phyloP scores from a whole-genome alignment of 2,329 filamentous ascomycete genomes.

The Monosporascus sp. region DNA sequence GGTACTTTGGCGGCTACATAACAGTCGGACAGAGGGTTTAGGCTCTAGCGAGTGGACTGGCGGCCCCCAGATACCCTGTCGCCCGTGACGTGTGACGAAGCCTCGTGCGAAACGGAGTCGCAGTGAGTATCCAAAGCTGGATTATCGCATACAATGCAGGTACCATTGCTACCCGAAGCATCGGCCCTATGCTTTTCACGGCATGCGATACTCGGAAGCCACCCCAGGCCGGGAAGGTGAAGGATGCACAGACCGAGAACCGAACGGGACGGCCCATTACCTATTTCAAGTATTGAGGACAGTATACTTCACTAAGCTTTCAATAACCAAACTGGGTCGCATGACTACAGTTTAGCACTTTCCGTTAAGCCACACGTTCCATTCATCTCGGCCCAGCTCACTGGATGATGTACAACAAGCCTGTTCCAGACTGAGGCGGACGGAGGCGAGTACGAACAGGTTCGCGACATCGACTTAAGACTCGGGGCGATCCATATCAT shows the following conservation, averaged over 20 bases:
- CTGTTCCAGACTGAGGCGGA: neutral
- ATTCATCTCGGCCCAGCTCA: neutral
- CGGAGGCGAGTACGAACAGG: neutral
- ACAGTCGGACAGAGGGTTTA: neutral
- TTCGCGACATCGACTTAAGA: neutral
- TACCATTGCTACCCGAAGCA: neutral
- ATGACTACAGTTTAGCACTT: neutral
- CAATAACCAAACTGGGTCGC: neutral
- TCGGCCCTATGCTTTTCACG: neutral
- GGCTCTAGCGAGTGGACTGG: neutral
- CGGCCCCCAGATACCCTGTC: neutral
- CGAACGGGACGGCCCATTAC: too few species aligned
- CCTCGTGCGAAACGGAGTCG: too few species aligned
- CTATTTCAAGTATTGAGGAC: too few species aligned
- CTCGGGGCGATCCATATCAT: neutral
- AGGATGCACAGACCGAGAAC: neutral
- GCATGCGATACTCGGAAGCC: neutral
- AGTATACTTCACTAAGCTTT: too few species aligned
- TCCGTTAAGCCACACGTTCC: neutral
- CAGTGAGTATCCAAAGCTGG: neutral
- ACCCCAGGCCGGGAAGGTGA: neutral
- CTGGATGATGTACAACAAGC: neutral
- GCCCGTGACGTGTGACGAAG: neutral
- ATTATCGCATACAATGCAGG: neutral
- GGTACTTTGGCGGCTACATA: neutral